Percentiles rank a stretch among this genome's conserved stretches.
These are phyloP conservation scores for Paraphaeosphaeria sporulosa DNA, from an alignment of 2,329 filamentous ascomycete species.

Conservation along the genomic window DNA sequence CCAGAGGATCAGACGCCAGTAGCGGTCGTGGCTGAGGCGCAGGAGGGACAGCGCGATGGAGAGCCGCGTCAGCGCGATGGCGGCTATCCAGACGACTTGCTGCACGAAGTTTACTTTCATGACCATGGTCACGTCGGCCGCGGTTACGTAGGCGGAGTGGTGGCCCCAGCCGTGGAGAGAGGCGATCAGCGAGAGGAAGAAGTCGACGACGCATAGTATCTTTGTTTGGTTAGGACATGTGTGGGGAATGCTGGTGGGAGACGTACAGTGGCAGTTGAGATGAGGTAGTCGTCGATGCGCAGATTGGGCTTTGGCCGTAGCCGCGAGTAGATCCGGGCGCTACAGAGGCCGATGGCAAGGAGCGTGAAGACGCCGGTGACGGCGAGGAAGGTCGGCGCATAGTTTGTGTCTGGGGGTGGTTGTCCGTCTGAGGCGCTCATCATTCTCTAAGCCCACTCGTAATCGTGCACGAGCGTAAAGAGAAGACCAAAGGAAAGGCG, in stretches of 20 bases:
- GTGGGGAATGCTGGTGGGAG: background rate
- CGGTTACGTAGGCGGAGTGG: background rate
- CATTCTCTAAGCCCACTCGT: background rate
- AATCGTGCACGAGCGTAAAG: background rate
- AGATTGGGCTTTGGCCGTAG: conserved; percentile 1
- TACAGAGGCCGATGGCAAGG: conserved; percentile 1
- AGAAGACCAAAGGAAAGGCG: background rate
- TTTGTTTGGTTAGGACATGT: background rate
- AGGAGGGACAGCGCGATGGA: conserved; percentile 12
- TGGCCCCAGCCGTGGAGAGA: conserved; percentile 8
- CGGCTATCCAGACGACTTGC: conserved; percentile 13
- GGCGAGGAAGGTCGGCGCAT: conserved; percentile 7
- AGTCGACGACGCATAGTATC: conserved; percentile 4
- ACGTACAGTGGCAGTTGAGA: background rate
- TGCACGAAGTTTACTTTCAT: conserved; percentile 12
- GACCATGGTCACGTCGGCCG: background rate
- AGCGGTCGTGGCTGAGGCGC: conserved; percentile 7
- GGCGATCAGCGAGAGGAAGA: background rate
- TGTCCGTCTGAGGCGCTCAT: background rate
- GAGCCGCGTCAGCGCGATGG: conserved; percentile 12
- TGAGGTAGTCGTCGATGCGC: conserved; percentile 7
- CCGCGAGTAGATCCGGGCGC: conserved; percentile 1
- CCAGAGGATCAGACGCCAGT: conserved; percentile 1
- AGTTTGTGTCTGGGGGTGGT: conserved; percentile 8
- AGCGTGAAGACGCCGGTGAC: conserved; percentile 6